Conservation (phyloP, 1,284 basidiomycete species). For the Ustilago nuda region DNA sequence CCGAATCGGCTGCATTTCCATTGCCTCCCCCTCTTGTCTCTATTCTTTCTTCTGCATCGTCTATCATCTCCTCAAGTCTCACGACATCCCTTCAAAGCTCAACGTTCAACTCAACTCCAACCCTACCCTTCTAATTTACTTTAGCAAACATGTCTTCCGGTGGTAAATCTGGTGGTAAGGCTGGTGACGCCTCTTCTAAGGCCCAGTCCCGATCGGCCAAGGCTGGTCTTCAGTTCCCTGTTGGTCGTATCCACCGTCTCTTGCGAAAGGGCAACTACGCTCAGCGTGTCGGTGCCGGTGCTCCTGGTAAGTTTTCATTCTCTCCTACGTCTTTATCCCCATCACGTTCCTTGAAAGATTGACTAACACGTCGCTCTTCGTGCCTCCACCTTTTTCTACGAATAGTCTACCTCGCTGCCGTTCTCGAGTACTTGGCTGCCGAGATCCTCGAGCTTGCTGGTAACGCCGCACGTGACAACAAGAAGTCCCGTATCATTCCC, state of each 20-base stretch:
- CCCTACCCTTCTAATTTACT: slow-evolving; percentile 20
- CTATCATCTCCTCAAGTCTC: slow-evolving; percentile 31
- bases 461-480: slow-evolving; percentile 96
- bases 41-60: slow-evolving; percentile 25
- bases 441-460: slow-evolving; percentile 92
- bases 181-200: slow-evolving; percentile 71
- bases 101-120: slow-evolving; percentile 11
- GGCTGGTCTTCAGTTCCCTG: slow-evolving; percentile 82
- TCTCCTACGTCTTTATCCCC: background rate
- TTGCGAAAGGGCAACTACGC: slow-evolving; percentile 88
- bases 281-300: slow-evolving; percentile 79
- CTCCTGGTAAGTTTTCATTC: slow-evolving; percentile 75
- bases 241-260: slow-evolving; percentile 94
- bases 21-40: slow-evolving; percentile 21
- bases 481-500: slow-evolving; percentile 95
- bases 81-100: slow-evolving; percentile 22
- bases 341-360: background rate
- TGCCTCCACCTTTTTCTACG: slow-evolving; percentile 1
- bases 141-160: slow-evolving; percentile 65
- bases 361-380: slow-evolving; percentile 9
- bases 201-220: slow-evolving; percentile 81
- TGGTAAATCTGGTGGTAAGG: slow-evolving; percentile 71
- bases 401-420: slow-evolving; percentile 86
- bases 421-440: slow-evolving; percentile 89
- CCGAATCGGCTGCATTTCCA: slow-evolving; percentile 27